A percentile compares a stretch with the other conserved stretches of the same genome.
Conservation (phyloP, 371 early-diverging fungal genomes). For the Basidiobolus meristosporus region DNA sequence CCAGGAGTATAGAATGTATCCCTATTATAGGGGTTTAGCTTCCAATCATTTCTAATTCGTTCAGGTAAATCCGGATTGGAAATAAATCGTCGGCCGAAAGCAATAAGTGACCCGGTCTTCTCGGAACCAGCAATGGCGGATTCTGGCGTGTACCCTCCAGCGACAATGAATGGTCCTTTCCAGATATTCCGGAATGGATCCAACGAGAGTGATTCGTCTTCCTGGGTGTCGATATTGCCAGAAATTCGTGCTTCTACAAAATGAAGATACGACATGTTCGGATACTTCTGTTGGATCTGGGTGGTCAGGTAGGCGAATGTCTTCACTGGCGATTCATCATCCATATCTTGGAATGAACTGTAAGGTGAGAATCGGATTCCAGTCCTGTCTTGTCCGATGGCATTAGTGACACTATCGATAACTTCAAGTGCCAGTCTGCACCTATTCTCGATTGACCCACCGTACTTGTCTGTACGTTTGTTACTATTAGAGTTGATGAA, state of each 20-base stretch:
- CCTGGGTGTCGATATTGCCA: conserved; percentile 22
- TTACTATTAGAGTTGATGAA: conserved; percentile 26
- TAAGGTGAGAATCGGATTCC: conserved; percentile 55
- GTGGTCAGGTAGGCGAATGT: conserved; percentile 33
- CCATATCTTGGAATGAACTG: conserved; percentile 27
- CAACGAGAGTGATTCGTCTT: neutral
- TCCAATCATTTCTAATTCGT: neutral
- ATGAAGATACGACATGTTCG: conserved; percentile 34
- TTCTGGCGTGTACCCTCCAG: conserved; percentile 45
- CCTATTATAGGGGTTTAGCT: neutral
- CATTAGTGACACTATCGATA: conserved; percentile 10
- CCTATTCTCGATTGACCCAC: conserved; percentile 26
- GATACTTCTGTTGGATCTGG: conserved; percentile 21
- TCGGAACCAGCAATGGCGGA: conserved; percentile 8
- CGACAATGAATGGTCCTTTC: conserved; percentile 22
- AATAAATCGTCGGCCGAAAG: conserved; percentile 7
- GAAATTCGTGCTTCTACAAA: conserved; percentile 33
- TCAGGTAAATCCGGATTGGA: conserved; percentile 5
- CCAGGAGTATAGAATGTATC: conserved; percentile 1
- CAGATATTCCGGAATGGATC: conserved; percentile 49
- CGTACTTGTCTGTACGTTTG: conserved; percentile 39
- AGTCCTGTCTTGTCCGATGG: conserved; percentile 8
- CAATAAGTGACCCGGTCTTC: conserved; percentile 4
- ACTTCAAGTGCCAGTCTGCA: conserved; percentile 18
- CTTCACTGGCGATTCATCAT: conserved; percentile 16